Evolutionary conservation across 805 yeast species (phyloP), one percentile per base, ranked within the genome.

Genomic region (Pichia phayaonensis): DNA sequence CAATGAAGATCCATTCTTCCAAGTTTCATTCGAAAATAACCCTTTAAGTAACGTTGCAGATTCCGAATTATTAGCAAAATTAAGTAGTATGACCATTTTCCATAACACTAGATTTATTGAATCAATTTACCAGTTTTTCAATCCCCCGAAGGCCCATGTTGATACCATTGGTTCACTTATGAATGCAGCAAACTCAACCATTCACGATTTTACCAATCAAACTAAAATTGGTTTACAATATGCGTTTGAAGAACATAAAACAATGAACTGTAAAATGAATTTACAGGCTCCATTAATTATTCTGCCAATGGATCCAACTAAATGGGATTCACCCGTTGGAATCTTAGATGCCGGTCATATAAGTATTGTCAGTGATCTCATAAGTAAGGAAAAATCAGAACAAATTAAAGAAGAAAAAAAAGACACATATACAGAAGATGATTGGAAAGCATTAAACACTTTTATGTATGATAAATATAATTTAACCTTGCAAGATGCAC

Each of bases 341-440:
- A 80, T 94, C 20, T 73, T 94, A 48, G 98, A 94, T 73, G 97
- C 97, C 8, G 99, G 99, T 61, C 97, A 92, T 65, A 84, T 95
- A 23, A 83, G 89, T 56, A 80, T 94, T 16, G 68, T 73, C 1
- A 87, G 96, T 62, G 94, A 90, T 59, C 74, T 92, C 40, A 94
- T 83, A 4, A 86, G 85, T 44, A 80, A 80, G 56, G 75, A 77
- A 4, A 80, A 79, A 44, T 76, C 90, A 26, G 81, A 83, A 46
- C 82, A 81, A 51, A 79, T 90, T 44, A 87, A 83, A 60, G 72
- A 80, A 24, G 80, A 86, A 61, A 72, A 74, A 8, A 70, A 75
- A n/a, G 65, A 67, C 23, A 69, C 68, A 53, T 84, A 83, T 61
- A 69, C 77, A 1, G 74, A 70, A 3, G 80, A 76, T 2, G 97